Evolutionary conservation across 2,329 filamentous ascomycete genomes (phyloP), one percentile per base, ranked within the genome.

Genomic region (Fusarium nisikadoi): DNA sequence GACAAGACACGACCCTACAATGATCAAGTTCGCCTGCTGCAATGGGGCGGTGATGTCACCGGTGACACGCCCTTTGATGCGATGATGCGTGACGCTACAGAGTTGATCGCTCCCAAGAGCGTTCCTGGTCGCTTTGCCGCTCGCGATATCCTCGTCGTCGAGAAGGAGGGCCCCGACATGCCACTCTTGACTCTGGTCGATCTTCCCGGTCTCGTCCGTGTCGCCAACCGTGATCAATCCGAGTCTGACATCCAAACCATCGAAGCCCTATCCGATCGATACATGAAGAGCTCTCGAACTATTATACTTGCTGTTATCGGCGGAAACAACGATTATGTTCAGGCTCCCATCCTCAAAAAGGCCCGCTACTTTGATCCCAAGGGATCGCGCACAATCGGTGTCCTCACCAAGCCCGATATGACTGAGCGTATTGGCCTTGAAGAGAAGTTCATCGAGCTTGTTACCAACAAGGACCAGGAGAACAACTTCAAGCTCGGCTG

Each of bases 141-240:
- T 25, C 80, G 82, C 35, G 86, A 89, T 63, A 85, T 90, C 27
- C 83, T 91, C 10, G 85, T 89, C 2, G 84, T 91, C 2, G 88
- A 91, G 72, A 86, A 90, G 75, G 84, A 83, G 16, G 89, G 89
- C 1, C 89, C 88, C 0, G 85, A 88, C 16, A 86, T 88, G 81
- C 88, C 88, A 3, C 83, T 91, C 20, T 79, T 91, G 46, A 91
- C 88, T 0, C 83, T 91, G 2, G 88, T 91, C 12, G 89, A 91
- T 77, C 81, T 91, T 38, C 89, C 89, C 0, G 89, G 89, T 4
- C 80, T 91, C 3, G 86, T 90, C 33, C 83, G 84, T 36, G 86
- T 88, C 13, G 84, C 84, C 71, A 88, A 86, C 68, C 82, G 84
- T 35, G 83, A 87, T 59, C 87, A 90, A 75, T 87, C 86, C 3